Evolutionary conservation across 805 yeast genomes (phyloP), one percentile per base, ranked within the genome.

Genomic region (Ogataea paradorogensis): DNA sequence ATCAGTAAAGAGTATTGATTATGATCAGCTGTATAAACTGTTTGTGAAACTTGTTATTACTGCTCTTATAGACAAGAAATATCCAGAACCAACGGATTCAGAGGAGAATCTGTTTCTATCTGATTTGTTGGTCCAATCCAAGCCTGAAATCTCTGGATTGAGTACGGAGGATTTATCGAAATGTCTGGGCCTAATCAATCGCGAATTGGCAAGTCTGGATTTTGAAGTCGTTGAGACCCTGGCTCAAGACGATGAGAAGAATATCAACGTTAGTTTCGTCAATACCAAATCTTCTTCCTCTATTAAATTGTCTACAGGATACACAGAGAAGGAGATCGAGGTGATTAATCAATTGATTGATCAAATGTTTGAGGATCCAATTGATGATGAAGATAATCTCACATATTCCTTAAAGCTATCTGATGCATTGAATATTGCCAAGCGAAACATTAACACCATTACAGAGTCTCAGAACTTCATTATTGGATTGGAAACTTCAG

Each of bases 321-420:
- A 59, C 35, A 44, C 61, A 1, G 61, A 61, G 9, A 58, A 53
- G 25, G 69, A 70, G 64, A 71, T 76, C 43, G 65, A 61, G 30
- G 47, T 71, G n/a, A 65, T 78, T 20, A 78, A 75, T 39, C 65
- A 59, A 15, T 53, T 76, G 5, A 54, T 77, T 13, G 73, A 70
- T 20, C 45, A 51, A 26, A 65, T 66, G 40, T 59, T 71, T 21
- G 53, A 51, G n/a, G 59, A 47, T 7, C 55, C 56, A 4, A 44
- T 51, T 27, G 51, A 51, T 20, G 62, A 46, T 7, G 50, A 46
- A 24, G 45, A 50, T 26, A 59, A 58, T 8, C 42, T 63, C 10
- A 47, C 51, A 14, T 74, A 57, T 47, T 55, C 63, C 0, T 46
- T 74, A 4, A 59, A 66, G 2, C 50, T 56, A 14, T 60, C 61